phyloP scores from a whole-genome alignment of 2,329 filamentous ascomycete species.

The Colletotrichum horii region DNA sequence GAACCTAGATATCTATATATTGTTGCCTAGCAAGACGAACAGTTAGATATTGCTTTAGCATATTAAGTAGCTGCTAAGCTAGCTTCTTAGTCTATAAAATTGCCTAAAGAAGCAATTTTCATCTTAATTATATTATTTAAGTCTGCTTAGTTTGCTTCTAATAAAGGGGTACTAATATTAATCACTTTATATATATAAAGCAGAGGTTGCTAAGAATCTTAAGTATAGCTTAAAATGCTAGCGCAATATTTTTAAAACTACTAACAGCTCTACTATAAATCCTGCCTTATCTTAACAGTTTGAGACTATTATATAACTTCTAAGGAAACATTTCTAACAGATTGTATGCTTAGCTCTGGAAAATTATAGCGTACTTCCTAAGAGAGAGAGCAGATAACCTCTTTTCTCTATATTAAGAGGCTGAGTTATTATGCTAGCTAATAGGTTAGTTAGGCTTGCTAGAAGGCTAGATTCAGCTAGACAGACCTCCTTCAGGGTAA shows the following conservation, averaged over 20 bases:
- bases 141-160: background rate
- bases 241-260: background rate
- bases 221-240: background rate
- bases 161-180: background rate
- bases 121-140: background rate
- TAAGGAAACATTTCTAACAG: background rate
- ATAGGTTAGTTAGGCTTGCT: background rate
- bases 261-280: background rate
- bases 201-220: background rate
- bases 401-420: background rate
- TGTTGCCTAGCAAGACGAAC: background rate
- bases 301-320: background rate
- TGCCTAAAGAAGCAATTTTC: background rate
- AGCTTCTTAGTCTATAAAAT: background rate
- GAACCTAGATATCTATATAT: background rate
- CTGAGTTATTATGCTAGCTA: background rate
- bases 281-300: background rate
- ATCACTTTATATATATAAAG: background rate
- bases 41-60: background rate
- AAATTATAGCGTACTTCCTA: too few relatives aligned
- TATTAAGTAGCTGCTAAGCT: background rate
- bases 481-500: background rate
- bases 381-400: background rate
- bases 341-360: background rate
- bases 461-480: background rate